A percentile compares a stretch with the other conserved stretches of the same genome.
These are phyloP conservation scores for Aspergillus sp. DNA, from an alignment of 2,329 filamentous ascomycete species.

Conservation along the genomic window DNA sequence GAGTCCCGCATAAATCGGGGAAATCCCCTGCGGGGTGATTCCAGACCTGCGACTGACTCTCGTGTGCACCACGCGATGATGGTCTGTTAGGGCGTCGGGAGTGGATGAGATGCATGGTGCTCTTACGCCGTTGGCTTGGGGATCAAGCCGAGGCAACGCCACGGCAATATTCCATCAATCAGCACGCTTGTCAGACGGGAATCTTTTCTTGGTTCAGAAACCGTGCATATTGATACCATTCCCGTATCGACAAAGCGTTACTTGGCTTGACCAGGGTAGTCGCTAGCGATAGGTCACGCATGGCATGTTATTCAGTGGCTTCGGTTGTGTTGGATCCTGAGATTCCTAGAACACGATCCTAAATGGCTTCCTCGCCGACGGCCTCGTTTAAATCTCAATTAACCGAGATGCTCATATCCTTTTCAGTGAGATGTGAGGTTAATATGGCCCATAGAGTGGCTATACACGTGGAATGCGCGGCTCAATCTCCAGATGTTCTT, in stretches of 20 bases:
- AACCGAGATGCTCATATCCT: slow-evolving; percentile 1
- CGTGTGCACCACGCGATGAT: background rate
- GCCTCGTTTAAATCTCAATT: slow-evolving; percentile 1
- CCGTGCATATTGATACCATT: background rate
- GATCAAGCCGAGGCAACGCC: slow-evolving; percentile 17
- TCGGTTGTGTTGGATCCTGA: slow-evolving; percentile 4
- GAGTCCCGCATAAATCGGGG: slow-evolving; percentile 25
- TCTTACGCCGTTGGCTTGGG: slow-evolving; percentile 19
- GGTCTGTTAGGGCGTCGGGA: slow-evolving; percentile 1
- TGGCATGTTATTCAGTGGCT: slow-evolving; percentile 10
- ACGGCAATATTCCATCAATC: slow-evolving; percentile 29
- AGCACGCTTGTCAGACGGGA: slow-evolving; percentile 11
- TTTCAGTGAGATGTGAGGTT: background rate
- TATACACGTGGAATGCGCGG: slow-evolving; percentile 16
- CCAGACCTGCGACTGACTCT: slow-evolving; percentile 11
- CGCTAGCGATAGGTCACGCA: slow-evolving; percentile 9
- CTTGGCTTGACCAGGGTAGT: slow-evolving; percentile 7
- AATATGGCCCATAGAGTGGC: background rate
- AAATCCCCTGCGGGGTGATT: slow-evolving; percentile 37
- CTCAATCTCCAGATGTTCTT: slow-evolving; percentile 27
- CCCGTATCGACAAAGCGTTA: slow-evolving; percentile 18
- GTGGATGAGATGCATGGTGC: background rate
- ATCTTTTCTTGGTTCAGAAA: slow-evolving; percentile 9
- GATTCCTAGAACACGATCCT: background rate
- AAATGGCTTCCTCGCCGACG: background rate